phyloP scores from a whole-genome alignment of 352 stramenopile species.

The Pythium periplocum region DNA sequence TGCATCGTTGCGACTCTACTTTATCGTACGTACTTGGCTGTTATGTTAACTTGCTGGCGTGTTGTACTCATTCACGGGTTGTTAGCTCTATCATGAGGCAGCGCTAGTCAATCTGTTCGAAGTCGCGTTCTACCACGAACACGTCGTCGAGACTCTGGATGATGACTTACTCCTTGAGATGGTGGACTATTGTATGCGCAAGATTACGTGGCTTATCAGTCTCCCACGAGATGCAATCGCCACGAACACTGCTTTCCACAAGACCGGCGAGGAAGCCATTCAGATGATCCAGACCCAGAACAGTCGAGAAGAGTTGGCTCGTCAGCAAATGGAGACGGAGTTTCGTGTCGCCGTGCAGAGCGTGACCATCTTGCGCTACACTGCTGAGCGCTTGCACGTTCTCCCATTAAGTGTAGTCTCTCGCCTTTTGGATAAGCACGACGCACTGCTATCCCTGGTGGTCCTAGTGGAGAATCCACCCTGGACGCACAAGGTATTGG shows the following conservation, averaged over 20 bases:
- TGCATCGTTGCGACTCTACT: conserved; percentile 88
- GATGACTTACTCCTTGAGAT: conserved; percentile 90
- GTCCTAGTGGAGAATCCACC: conserved; percentile 94
- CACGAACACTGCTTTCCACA: conserved; percentile 63
- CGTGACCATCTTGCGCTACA: conserved; percentile 86
- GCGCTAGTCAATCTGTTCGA: conserved; percentile 86
- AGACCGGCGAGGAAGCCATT: conserved; percentile 59
- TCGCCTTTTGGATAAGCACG: conserved; percentile 95
- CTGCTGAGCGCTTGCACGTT: conserved; percentile 86
- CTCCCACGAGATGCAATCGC: conserved; percentile 54
- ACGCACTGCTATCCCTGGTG: conserved; percentile 90
- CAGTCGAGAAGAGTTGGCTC: conserved; percentile 48
- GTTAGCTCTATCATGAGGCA: conserved; percentile 86
- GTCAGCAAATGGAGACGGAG: conserved; percentile 81
- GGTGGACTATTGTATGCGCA: conserved; percentile 91
- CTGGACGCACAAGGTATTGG: conserved; percentile 86
- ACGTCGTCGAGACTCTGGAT: conserved; percentile 82
- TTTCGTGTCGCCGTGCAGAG: conserved; percentile 82
- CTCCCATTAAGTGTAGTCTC: conserved; percentile 86
- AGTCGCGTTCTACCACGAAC: conserved; percentile 87
- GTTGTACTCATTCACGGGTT: neutral
- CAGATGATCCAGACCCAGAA: conserved; percentile 57
- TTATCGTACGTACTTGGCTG: conserved; percentile 46
- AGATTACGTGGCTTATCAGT: conserved; percentile 80
- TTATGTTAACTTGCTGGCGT: neutral